These are phyloP conservation scores for Beauveria rudraprayagi DNA, from an alignment of 2,329 filamentous ascomycete genomes.

Conservation along the genomic window DNA sequence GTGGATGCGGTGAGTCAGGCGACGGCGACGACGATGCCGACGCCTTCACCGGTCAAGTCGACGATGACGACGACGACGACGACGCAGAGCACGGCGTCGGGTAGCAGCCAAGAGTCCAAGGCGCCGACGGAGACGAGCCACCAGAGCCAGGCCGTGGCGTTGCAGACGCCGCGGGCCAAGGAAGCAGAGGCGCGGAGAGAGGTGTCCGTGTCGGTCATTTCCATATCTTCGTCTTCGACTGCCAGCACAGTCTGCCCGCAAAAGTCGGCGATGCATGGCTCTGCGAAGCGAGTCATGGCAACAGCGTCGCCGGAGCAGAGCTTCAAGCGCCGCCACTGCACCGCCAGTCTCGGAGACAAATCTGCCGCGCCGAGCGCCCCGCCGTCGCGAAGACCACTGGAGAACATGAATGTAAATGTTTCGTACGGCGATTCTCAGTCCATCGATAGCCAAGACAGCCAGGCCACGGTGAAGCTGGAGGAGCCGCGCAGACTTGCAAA, in stretches of 20 bases:
- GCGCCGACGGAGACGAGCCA: neutral
- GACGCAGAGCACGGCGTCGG: conserved; percentile 16
- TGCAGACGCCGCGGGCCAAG: neutral
- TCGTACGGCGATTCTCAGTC: neutral
- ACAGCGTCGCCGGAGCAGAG: neutral
- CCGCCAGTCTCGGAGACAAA: neutral
- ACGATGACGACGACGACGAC: neutral
- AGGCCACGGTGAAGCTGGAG: neutral
- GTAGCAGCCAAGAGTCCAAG: neutral
- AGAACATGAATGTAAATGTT: neutral
- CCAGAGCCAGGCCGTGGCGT: neutral
- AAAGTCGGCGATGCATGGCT: neutral
- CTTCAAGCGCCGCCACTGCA: neutral
- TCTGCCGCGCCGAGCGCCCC: neutral
- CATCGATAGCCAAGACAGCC: neutral
- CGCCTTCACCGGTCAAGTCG: conserved; percentile 23
- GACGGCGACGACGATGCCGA: conserved; percentile 30
- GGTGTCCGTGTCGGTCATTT: neutral
- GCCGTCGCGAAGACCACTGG: neutral
- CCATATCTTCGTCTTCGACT: neutral
- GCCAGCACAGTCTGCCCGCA: neutral
- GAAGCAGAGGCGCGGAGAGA: neutral
- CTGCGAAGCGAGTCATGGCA: neutral
- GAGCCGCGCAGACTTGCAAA: no score
- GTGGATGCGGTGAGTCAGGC: conserved; percentile 39